phyloP scores from a whole-genome alignment of 1,139 yeast species.

The Scheffersomyces illinoinensis region DNA sequence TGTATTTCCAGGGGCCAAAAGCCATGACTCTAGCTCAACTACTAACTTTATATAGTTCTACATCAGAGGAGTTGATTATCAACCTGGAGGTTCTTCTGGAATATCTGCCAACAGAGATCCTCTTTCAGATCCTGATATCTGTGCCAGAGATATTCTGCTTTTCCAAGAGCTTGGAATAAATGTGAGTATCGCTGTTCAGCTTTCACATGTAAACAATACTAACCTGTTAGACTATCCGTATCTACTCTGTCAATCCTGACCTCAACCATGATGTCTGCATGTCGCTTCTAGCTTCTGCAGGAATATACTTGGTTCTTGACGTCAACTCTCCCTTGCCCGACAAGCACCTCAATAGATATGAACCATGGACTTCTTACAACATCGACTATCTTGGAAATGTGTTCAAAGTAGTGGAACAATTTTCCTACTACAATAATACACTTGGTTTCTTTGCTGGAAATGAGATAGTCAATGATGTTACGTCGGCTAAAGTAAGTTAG shows the following conservation, averaged over 20 bases:
- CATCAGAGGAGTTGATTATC: conserved; percentile 80
- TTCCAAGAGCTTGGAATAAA: conserved; percentile 80
- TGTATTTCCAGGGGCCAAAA: conserved; percentile 18
- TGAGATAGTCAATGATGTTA: conserved; percentile 80
- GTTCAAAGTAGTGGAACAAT: conserved; percentile 78
- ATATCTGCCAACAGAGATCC: conserved; percentile 61
- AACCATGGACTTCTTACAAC: conserved; percentile 85
- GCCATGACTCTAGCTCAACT: not conserved
- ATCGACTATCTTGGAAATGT: conserved; percentile 69
- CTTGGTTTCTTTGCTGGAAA: conserved; percentile 94
- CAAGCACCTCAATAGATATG: conserved; percentile 81
- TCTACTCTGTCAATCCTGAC: conserved; percentile 82
- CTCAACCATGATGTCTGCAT: conserved; percentile 87
- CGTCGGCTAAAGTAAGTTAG: conserved; percentile 58
- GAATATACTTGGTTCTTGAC: conserved; percentile 86
- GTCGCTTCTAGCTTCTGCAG: conserved; percentile 88
- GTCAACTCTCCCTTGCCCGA: conserved; percentile 82
- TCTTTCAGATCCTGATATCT: conserved; percentile 62
- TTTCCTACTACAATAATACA: conserved; percentile 82
- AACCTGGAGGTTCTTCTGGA: conserved; percentile 85
- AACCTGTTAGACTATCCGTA: conserved; percentile 64
- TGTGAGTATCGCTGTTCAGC: conserved; percentile 31
- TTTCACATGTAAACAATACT: conserved; percentile 9
- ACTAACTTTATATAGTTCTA: conserved; percentile 52
- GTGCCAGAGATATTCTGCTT: conserved; percentile 73